Conservation (phyloP, 2,329 filamentous ascomycete species). For the Talaromyces rugulosus region DNA sequence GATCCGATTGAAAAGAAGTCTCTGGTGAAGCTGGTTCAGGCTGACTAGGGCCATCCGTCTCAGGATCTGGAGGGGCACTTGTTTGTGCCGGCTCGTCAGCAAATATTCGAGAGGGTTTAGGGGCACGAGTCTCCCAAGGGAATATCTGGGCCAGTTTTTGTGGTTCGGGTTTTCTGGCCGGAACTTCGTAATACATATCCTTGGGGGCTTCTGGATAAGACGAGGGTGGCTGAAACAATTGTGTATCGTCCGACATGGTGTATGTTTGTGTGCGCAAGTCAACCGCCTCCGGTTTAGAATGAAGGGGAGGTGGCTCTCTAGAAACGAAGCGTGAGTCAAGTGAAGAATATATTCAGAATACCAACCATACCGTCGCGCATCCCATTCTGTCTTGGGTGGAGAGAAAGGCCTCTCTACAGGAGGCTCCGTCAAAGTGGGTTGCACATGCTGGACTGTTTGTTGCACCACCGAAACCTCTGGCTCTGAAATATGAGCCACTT, state of each 20-base stretch:
- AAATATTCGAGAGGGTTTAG: slow-evolving; percentile 53
- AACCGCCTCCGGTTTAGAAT: slow-evolving; percentile 77
- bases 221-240: slow-evolving; percentile 71
- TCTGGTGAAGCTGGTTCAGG: neutral
- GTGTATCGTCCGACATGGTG: slow-evolving; percentile 71
- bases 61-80: slow-evolving; percentile 2
- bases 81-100: slow-evolving; percentile 26
- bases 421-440: neutral
- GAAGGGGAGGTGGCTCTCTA: slow-evolving; percentile 57
- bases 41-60: neutral
- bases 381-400: slow-evolving; percentile 58
- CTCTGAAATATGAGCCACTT: slow-evolving; percentile 28
- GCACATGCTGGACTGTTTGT: slow-evolving; percentile 32
- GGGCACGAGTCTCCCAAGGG: slow-evolving; percentile 76
- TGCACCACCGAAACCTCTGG: slow-evolving; percentile 39
- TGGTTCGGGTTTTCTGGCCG: slow-evolving; percentile 53
- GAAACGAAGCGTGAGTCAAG: slow-evolving; percentile 13
- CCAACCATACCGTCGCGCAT: slow-evolving; percentile 53
- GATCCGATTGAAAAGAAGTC: slow-evolving; percentile 12
- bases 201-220: slow-evolving; percentile 78
- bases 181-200: slow-evolving; percentile 85
- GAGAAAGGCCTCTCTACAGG: slow-evolving; percentile 46
- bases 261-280: slow-evolving; percentile 79
- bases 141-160: slow-evolving; percentile 69
- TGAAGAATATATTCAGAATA: neutral